Percentiles rank a stretch among this genome's conserved stretches.
Evolutionary conservation across 768 basidiomycete genomes (phyloP).

Genomic region (Auriscalpium orientale): DNA sequence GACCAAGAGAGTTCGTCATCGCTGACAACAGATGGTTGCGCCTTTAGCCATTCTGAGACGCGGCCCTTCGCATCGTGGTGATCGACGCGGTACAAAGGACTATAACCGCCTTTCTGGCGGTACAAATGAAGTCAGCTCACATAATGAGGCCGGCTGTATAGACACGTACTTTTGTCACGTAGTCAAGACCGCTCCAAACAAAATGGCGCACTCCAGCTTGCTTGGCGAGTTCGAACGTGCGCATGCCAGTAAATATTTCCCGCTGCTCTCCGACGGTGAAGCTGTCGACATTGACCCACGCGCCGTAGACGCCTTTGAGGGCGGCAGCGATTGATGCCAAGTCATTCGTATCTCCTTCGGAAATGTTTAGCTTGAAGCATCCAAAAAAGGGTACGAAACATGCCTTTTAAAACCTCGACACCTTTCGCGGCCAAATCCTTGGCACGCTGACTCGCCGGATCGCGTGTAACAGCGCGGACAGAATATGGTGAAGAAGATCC

Average conservation of each 20-base stretch:
- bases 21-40: slow-evolving; percentile 24
- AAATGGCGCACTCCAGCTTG: slow-evolving; percentile 28
- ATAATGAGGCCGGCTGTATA: too few relatives aligned
- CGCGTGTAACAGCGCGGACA: slow-evolving; percentile 33
- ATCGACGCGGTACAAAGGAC: slow-evolving; percentile 25
- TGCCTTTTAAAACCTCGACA: slow-evolving; percentile 30
- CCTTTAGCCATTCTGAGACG: slow-evolving; percentile 28
- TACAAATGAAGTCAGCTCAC: neutral
- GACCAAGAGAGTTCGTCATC: slow-evolving; percentile 27
- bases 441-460: slow-evolving; percentile 25
- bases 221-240: slow-evolving; percentile 33
- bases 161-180: slow-evolving; percentile 26
- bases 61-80: slow-evolving; percentile 34
- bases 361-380: neutral
- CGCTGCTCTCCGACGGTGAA: slow-evolving; percentile 34
- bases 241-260: slow-evolving; percentile 32
- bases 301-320: slow-evolving; percentile 21
- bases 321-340: neutral
- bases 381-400: neutral
- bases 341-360: slow-evolving; percentile 4
- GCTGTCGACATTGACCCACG: slow-evolving; percentile 26
- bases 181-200: slow-evolving; percentile 34
- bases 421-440: slow-evolving; percentile 27
- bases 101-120: slow-evolving; percentile 13
- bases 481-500: slow-evolving; percentile 32